Conservation (phyloP, 345 rosid genomes). For the Clarkia xantiana region DNA sequence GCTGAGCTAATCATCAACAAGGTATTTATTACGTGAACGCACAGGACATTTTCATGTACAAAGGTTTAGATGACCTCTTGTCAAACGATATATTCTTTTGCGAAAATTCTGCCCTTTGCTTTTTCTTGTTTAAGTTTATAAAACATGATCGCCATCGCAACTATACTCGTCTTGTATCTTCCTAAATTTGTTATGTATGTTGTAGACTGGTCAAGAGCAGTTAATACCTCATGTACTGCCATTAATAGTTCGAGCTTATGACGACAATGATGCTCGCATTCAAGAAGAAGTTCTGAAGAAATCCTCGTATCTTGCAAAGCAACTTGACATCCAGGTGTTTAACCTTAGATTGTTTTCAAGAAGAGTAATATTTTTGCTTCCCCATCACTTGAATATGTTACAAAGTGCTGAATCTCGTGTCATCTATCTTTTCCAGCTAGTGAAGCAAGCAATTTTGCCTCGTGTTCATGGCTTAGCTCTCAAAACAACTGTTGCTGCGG, state of each 20-base stretch:
- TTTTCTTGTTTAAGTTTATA: too few relatives aligned
- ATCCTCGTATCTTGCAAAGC: conserved; percentile 55
- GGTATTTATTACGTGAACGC: conserved; percentile 40
- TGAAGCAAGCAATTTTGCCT: conserved; percentile 84
- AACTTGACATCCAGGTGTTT: conserved; percentile 77
- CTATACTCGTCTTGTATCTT: not conserved
- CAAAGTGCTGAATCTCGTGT: conserved; percentile 1
- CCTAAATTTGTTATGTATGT: not conserved
- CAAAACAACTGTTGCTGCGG: conserved; percentile 96
- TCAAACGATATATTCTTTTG: too few relatives aligned
- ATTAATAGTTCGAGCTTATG: conserved; percentile 82
- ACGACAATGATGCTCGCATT: conserved; percentile 83
- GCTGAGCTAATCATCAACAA: conserved; percentile 80
- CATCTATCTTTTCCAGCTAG: conserved; percentile 39
- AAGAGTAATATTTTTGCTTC: not conserved
- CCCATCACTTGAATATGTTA: not conserved
- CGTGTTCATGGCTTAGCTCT: conserved; percentile 94
- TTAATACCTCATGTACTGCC: conserved; percentile 61
- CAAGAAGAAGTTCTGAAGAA: conserved; percentile 87
- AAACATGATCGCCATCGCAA: too few relatives aligned
- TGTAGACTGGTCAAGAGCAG: conserved; percentile 65
- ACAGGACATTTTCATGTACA: not conserved
- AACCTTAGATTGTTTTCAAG: conserved; percentile 5
- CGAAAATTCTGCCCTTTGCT: too few relatives aligned
- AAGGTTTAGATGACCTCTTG: too few relatives aligned